phyloP scores from a whole-genome alignment of 495 filamentous ascomycete genomes.

The Penicillium daleae region DNA sequence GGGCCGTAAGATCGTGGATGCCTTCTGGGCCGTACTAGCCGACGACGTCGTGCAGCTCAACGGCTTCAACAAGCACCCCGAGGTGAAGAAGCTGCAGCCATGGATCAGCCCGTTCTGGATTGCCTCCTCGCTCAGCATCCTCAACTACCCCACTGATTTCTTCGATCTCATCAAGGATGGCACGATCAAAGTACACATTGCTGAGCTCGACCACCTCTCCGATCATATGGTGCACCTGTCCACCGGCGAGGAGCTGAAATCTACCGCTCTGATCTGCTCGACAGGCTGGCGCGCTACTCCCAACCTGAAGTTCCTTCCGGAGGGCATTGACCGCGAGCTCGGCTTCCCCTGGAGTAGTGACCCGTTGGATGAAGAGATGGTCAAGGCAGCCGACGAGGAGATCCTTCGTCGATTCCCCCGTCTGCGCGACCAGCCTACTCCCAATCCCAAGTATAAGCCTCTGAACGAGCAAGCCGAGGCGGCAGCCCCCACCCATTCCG shows the following conservation, averaged over 20 bases:
- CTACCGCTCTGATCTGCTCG: conserved; percentile 67
- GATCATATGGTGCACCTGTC: conserved; percentile 56
- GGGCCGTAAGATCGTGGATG: conserved; percentile 68
- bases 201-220: conserved; percentile 59
- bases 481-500: conserved; percentile 46
- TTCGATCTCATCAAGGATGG: conserved; percentile 64
- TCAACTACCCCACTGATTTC: conserved; percentile 71
- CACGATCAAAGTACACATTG: conserved; percentile 62
- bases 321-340: conserved; percentile 43
- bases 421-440: conserved; percentile 48
- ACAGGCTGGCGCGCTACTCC: conserved; percentile 71
- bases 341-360: conserved; percentile 43
- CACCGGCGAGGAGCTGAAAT: conserved; percentile 54
- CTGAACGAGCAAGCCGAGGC: conserved; percentile 38
- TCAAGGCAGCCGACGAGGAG: conserved; percentile 60
- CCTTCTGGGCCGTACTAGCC: conserved; percentile 67
- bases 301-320: conserved; percentile 65
- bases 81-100: conserved; percentile 68
- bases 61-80: conserved; percentile 62
- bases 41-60: conserved; percentile 63
- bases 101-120: conserved; percentile 68
- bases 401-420: conserved; percentile 70
- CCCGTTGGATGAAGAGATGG: conserved; percentile 30
- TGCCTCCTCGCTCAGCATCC: conserved; percentile 63
- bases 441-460: conserved; percentile 36